These are phyloP conservation scores for Trichoderma sp. DNA, from an alignment of 2,329 filamentous ascomycete species.

Conservation along the genomic window DNA sequence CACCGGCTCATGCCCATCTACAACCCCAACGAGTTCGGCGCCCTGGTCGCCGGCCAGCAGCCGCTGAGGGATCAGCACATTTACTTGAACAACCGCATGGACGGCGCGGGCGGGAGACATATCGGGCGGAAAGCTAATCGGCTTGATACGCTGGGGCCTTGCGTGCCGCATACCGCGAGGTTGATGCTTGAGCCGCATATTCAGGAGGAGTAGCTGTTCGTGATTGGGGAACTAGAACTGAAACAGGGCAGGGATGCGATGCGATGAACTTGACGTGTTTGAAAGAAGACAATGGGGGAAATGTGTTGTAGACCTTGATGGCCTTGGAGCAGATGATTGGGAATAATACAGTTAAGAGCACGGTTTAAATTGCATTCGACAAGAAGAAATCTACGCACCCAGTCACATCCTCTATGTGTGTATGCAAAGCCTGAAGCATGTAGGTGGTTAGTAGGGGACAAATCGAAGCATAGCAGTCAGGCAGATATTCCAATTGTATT, in stretches of 20 bases:
- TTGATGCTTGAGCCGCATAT: constrained; percentile 44
- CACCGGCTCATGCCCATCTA: constrained; percentile 55
- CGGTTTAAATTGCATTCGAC: too few relatives aligned
- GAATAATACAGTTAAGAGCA: not conserved
- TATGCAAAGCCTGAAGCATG: too few relatives aligned
- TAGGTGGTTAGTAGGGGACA: not conserved
- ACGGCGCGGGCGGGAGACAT: constrained; percentile 43
- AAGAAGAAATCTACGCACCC: too few relatives aligned
- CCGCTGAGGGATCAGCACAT: constrained; percentile 49
- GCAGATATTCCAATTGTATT: not conserved
- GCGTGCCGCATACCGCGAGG: constrained; percentile 43
- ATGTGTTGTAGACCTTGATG: not conserved
- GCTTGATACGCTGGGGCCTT: constrained; percentile 48
- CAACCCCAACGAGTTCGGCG: constrained; percentile 45
- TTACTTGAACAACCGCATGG: constrained; percentile 58
- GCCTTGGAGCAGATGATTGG: not conserved
- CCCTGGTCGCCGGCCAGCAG: constrained; percentile 41
- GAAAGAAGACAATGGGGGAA: not conserved
- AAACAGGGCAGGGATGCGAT: too few relatives aligned
- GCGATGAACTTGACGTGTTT: not conserved
- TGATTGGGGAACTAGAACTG: too few relatives aligned
- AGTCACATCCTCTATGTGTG: too few relatives aligned
- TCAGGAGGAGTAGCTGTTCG: constrained; percentile 37
- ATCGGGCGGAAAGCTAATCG: constrained; percentile 48
- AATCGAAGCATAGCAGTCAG: not conserved